phyloP scores from a whole-genome alignment of 306 rosid genomes.

The Lupinus albus region DNA sequence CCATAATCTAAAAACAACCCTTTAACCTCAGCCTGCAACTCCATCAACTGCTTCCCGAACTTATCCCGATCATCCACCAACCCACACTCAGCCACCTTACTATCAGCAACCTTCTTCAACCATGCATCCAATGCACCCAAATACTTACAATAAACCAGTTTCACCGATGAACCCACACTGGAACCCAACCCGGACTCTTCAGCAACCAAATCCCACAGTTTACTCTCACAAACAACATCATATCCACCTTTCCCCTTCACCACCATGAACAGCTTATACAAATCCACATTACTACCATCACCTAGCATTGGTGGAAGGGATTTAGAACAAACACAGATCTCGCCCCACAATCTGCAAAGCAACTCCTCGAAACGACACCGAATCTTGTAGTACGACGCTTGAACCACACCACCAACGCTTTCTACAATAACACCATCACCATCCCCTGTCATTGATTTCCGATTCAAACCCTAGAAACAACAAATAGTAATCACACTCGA shows the following conservation, averaged over 20 bases:
- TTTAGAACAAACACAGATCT: conserved; percentile 37
- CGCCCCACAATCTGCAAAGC: conserved; percentile 36
- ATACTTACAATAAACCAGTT: conserved; percentile 59
- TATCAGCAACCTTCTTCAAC: conserved; percentile 43
- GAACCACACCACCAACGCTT: not conserved
- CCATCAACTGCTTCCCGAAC: conserved; percentile 54
- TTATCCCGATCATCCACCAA: conserved; percentile 46
- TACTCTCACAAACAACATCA: conserved; percentile 40
- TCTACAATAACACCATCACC: conserved; percentile 36
- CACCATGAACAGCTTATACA: conserved; percentile 57
- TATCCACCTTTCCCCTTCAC: conserved; percentile 74
- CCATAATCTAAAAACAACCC: conserved; percentile 38
- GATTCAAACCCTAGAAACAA: conserved; percentile 56
- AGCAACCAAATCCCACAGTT: conserved; percentile 68
- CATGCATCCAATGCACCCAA: conserved; percentile 57
- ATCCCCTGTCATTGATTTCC: conserved; percentile 56
- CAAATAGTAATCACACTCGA: not conserved
- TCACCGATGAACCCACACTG: conserved; percentile 50
- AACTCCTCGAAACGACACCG: conserved; percentile 52
- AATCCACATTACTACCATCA: conserved; percentile 53
- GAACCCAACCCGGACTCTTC: conserved; percentile 61
- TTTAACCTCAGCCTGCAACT: conserved; percentile 48
- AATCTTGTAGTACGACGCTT: conserved; percentile 24
- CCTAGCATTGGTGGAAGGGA: conserved; percentile 58
- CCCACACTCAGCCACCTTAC: conserved; percentile 47